These are phyloP conservation scores for Camelina neglecta DNA, from an alignment of 345 rosid genomes.

Conservation along the genomic window DNA sequence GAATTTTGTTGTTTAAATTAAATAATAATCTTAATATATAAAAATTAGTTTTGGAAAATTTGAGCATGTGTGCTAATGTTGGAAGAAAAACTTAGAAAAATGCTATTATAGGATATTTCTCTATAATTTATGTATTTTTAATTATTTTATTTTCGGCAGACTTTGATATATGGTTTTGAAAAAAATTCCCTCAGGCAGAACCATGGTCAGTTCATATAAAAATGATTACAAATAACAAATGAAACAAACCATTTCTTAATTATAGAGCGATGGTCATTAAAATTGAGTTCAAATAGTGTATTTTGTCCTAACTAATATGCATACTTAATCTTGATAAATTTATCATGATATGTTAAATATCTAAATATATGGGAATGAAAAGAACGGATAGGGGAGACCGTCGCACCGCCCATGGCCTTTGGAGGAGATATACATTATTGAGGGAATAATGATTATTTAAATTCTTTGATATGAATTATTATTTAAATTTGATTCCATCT, in stretches of 20 bases:
- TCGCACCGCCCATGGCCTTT: slow-evolving; percentile 26
- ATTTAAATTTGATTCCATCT: slow-evolving; percentile 2
- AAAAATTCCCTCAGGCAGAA: too few relatives aligned
- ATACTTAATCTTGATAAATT: background rate
- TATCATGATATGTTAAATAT: background rate
- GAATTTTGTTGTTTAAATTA: too few relatives aligned
- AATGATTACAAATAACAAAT: too few relatives aligned
- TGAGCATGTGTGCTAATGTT: too few relatives aligned
- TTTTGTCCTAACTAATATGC: background rate
- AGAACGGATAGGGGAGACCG: background rate
- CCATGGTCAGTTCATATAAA: too few relatives aligned
- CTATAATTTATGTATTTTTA: too few relatives aligned
- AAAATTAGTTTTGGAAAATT: too few relatives aligned
- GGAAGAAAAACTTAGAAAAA: too few relatives aligned
- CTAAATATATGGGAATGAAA: background rate
- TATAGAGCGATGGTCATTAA: background rate
- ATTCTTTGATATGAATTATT: background rate
- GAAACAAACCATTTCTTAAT: background rate
- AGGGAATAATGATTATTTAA: slow-evolving; percentile 5
- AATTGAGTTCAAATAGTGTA: background rate
- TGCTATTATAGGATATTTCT: too few relatives aligned
- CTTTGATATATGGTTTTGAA: too few relatives aligned
- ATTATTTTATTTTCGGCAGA: too few relatives aligned
- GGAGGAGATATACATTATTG: slow-evolving; percentile 11
- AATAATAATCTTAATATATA: too few relatives aligned